These are phyloP conservation scores for Syzygium oleosum DNA, from an alignment of 345 rosid genomes.

Conservation along the genomic window DNA sequence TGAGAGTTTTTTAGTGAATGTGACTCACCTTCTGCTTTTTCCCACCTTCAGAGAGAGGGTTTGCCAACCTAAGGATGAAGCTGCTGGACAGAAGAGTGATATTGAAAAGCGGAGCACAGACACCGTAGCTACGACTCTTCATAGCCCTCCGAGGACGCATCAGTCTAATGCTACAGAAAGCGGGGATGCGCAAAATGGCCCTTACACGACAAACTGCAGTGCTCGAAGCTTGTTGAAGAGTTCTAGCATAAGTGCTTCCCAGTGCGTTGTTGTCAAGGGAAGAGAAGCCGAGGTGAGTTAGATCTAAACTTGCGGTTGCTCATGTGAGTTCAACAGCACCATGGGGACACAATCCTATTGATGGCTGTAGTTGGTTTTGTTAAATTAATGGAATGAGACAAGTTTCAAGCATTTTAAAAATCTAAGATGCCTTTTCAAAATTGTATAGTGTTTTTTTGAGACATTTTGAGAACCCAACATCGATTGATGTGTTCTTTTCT, in stretches of 20 bases:
- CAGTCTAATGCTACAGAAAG: constrained; percentile 30
- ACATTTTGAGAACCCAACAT: neutral
- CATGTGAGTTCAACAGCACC: neutral
- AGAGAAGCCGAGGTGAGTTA: constrained; percentile 10
- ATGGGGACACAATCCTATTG: neutral
- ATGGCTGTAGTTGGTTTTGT: neutral
- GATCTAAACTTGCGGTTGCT: neutral
- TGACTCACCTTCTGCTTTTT: neutral
- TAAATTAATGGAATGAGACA: neutral
- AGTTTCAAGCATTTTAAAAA: constrained; percentile 11
- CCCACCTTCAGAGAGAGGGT: constrained; percentile 68
- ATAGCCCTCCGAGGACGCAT: constrained; percentile 32
- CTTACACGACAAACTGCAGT: constrained; percentile 30
- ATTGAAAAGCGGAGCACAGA: constrained; percentile 32
- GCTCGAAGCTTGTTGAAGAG: constrained; percentile 79
- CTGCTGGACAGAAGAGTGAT: constrained; percentile 12
- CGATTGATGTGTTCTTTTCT: neutral
- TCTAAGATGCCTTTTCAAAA: neutral
- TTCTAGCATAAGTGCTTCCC: constrained; percentile 92
- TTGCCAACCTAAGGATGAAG: constrained; percentile 53
- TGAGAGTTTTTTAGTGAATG: neutral
- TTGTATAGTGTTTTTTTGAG: neutral
- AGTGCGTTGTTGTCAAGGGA: constrained; percentile 56
- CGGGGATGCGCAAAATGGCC: constrained; percentile 18
- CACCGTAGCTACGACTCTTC: constrained; percentile 39